phyloP scores from a whole-genome alignment of 148 eudicot genomes.

The Vaccinium vitisidaea region DNA sequence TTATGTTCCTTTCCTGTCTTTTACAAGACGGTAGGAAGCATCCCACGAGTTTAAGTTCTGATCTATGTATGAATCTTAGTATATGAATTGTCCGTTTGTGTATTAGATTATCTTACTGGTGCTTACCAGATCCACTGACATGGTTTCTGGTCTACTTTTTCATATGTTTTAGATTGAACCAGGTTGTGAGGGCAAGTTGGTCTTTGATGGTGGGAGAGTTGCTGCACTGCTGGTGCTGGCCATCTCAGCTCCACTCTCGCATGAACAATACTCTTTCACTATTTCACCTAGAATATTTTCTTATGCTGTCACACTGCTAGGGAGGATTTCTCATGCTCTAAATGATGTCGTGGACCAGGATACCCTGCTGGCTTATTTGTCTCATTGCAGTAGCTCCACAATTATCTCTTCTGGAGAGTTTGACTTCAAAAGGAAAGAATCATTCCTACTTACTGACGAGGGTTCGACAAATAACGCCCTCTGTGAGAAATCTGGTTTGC shows the following conservation, averaged over 20 bases:
- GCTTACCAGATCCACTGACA: conserved; percentile 9
- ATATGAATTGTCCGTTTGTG: background rate
- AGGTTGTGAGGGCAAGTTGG: conserved; percentile 43
- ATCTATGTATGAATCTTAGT: background rate
- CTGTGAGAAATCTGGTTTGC: background rate
- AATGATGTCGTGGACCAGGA: conserved; percentile 46
- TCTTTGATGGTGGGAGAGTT: conserved; percentile 41
- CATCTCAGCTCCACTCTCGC: conserved; percentile 70
- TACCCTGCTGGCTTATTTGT: conserved; percentile 57
- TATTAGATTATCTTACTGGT: conserved; percentile 5
- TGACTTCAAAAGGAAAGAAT: conserved; percentile 22
- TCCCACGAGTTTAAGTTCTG: background rate
- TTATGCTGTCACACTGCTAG: conserved; percentile 64
- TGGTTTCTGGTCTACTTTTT: conserved; percentile 3
- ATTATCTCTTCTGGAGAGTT: conserved; percentile 31
- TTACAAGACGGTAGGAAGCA: background rate
- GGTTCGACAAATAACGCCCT: conserved; percentile 6
- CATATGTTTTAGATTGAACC: conserved; percentile 54
- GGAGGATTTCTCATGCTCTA: conserved; percentile 63
- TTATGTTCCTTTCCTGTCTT: conserved; percentile 6
- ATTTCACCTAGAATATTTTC: conserved; percentile 62
- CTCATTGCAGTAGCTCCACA: conserved; percentile 49
- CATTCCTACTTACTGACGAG: conserved; percentile 14
- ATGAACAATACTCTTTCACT: conserved; percentile 34
- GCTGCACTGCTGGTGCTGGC: conserved; percentile 69